phyloP scores from a whole-genome alignment of 306 rosid genomes.

The Cucurbita argyrosperma region DNA sequence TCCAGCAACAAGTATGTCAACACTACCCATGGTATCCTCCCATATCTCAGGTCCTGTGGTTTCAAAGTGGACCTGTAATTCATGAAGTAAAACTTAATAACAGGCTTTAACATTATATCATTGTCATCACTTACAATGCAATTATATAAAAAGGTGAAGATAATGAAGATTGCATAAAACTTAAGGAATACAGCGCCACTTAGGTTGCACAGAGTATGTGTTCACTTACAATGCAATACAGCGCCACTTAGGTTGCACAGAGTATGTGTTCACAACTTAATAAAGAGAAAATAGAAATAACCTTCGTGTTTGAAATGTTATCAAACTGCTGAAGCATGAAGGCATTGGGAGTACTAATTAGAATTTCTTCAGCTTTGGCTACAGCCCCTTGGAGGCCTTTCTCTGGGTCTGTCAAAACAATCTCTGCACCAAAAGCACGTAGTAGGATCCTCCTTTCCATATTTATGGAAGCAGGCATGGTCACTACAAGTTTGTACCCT shows the following conservation, averaged over 20 bases:
- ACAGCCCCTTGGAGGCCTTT: constrained; percentile 87
- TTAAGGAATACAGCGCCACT: not conserved
- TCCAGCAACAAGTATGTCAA: constrained; percentile 76
- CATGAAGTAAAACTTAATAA: not conserved
- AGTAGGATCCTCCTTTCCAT: constrained; percentile 77
- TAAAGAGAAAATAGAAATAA: constrained; percentile 18
- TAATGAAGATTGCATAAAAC: not conserved
- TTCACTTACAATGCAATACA: not conserved
- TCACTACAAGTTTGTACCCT: constrained; percentile 73
- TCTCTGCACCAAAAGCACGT: constrained; percentile 85
- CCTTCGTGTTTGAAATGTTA: constrained; percentile 66
- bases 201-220: not conserved
- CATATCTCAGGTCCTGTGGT: constrained; percentile 98
- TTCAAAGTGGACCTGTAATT: constrained; percentile 89
- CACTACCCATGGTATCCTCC: constrained; percentile 89
- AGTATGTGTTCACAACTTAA: not conserved
- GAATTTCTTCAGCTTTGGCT: constrained; percentile 82
- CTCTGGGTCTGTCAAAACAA: constrained; percentile 71
- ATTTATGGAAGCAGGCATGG: constrained; percentile 86
- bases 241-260: not conserved
- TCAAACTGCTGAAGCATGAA: constrained; percentile 92
- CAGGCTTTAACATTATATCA: not conserved
- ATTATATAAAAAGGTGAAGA: not conserved
- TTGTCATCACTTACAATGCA: not conserved
- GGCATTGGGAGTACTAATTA: constrained; percentile 46